phyloP scores from a whole-genome alignment of 345 rosid genomes.

The Citropsis articulata region DNA sequence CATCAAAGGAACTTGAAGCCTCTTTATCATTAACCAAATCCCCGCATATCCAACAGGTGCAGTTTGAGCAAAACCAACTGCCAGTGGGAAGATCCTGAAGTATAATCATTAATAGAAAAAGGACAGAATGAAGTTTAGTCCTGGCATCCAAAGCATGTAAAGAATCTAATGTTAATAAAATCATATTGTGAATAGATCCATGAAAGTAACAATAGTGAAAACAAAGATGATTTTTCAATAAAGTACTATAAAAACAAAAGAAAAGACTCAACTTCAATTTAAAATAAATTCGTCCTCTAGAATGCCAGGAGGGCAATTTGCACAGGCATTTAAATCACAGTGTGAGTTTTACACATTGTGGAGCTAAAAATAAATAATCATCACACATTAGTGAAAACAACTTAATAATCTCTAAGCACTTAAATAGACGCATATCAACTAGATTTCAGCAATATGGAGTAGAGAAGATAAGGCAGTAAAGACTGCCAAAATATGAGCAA shows the following conservation, averaged over 20 bases:
- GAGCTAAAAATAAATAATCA: background rate
- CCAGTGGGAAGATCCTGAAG: slow-evolving; percentile 89
- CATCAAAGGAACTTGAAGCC: slow-evolving; percentile 36
- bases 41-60: slow-evolving; percentile 79
- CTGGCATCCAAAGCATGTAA: slow-evolving; percentile 8
- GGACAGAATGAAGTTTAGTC: slow-evolving; percentile 9
- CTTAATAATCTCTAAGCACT: background rate
- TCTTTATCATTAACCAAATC: slow-evolving; percentile 59
- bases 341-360: background rate
- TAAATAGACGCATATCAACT: background rate
- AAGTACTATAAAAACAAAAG: background rate
- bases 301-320: background rate
- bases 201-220: background rate
- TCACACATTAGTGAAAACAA: background rate
- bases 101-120: slow-evolving; percentile 16
- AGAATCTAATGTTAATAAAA: background rate
- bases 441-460: background rate
- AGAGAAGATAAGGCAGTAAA: background rate
- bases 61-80: slow-evolving; percentile 89
- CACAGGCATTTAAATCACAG: background rate
- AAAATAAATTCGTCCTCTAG: background rate
- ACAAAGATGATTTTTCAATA: background rate
- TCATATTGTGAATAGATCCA: background rate
- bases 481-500: slow-evolving; percentile 11
- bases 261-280: background rate